Percentiles rank a stretch among this genome's conserved stretches.
Evolutionary conservation across 495 filamentous ascomycete genomes (phyloP).

Genomic region (Talaromyces nanjingensis): DNA sequence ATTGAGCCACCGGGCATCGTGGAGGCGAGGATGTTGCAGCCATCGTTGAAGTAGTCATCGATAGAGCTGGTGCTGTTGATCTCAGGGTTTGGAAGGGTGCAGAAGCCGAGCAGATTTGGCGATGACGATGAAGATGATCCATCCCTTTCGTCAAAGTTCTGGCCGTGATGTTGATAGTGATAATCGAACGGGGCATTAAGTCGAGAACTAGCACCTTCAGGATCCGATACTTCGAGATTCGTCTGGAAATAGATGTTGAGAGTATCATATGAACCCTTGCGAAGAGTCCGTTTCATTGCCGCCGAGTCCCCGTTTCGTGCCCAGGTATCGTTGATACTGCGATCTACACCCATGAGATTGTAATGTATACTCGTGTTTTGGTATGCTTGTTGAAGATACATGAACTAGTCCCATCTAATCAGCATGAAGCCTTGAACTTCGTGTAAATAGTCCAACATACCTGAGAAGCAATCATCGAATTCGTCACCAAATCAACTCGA

Average conservation of each 20-base stretch:
- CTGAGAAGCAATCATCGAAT: slow-evolving; percentile 36
- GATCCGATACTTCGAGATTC: slow-evolving; percentile 26
- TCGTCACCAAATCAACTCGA: slow-evolving; percentile 23
- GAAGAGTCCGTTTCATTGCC: slow-evolving; percentile 58
- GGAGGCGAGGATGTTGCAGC: slow-evolving; percentile 45
- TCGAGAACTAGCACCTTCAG: neutral
- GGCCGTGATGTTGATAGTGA: neutral
- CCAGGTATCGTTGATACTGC: slow-evolving; percentile 65
- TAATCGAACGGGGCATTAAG: neutral
- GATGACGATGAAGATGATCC: slow-evolving; percentile 2
- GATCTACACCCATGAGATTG: slow-evolving; percentile 58
- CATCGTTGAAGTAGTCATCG: slow-evolving; percentile 39
- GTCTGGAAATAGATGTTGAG: slow-evolving; percentile 50
- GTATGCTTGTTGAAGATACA: slow-evolving; percentile 38
- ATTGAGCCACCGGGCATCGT: slow-evolving; percentile 43
- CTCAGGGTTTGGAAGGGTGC: slow-evolving; percentile 37
- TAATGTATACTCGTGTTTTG: slow-evolving; percentile 41
- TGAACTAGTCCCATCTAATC: slow-evolving; percentile 21
- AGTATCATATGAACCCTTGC: slow-evolving; percentile 40
- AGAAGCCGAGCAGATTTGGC: slow-evolving; percentile 40
- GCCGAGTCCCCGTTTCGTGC: slow-evolving; percentile 55
- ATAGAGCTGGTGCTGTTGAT: slow-evolving; percentile 28
- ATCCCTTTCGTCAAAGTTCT: neutral
- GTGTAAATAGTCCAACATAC: slow-evolving; percentile 18
- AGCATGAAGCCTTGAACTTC: neutral